Evolutionary conservation across 2,329 filamentous ascomycete genomes (phyloP), one percentile per base, ranked within the genome.

Genomic region (Sarocladium strictum): DNA sequence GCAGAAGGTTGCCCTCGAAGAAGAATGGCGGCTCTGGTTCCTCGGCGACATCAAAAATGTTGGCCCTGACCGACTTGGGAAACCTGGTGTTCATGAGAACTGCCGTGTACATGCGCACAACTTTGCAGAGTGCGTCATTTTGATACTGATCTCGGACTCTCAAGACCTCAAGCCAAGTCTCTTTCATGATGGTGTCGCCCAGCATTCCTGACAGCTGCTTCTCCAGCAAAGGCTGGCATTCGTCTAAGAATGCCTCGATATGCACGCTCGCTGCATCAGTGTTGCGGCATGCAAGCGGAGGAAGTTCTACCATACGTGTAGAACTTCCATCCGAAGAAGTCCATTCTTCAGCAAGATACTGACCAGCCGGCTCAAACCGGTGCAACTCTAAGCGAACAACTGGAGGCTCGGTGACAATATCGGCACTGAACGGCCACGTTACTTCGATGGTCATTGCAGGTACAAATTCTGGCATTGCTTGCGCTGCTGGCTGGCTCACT

Each of bases 321-420:
- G 26, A 3, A 10, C 27, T n/a, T 19, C 17, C 29, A 7, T 51
- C 29, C 9, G 11, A 9, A 15, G 27, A n/a, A 6, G 29, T 51
- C 47, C 47, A 51, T 21, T 51, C 47, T 15, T 51, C 47, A 21
- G 47, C 26, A 11, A 51, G n/a, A 35, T 7, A n/a, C 27, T 51
- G 15, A 10, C 27, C 47, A 11, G 10, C n/a, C 12, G 47, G 47
- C n/a, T 33, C 47, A 15, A 51, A 51, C 19, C 17, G 21, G 9
- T 32, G 17, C 47, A 51, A 10, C 2, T 33, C 27, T 19, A 51
- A 7, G 3, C 24, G 47, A 35, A 21, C 4, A 4, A 35, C n/a
- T 35, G 47, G 47, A 11, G n/a, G 9, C 47, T 51, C 7, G 3
- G 47, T 5, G 3, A n/a, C 19, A 14, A 51, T 23, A n/a, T 35